Evolutionary conservation across 192 early-diverging fungal genomes (phyloP).

Genomic region (Coemansia sp.): DNA sequence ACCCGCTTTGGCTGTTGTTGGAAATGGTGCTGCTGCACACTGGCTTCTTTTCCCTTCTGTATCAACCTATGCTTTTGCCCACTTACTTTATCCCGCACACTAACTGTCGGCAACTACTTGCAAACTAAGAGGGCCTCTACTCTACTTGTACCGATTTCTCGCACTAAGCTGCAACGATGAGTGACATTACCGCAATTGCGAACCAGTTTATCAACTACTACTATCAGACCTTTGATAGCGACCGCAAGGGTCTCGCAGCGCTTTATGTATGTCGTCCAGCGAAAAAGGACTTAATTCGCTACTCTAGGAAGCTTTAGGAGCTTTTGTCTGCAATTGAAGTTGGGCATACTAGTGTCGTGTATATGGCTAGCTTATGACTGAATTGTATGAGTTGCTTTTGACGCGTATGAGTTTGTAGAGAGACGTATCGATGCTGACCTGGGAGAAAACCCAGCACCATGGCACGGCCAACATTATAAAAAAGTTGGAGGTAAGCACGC

Average conservation of each 20-base stretch:
- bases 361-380: slow-evolving; percentile 1
- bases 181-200: slow-evolving; percentile 51
- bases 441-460: slow-evolving; percentile 68
- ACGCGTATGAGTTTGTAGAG: slow-evolving; percentile 54
- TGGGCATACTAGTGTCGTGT: slow-evolving; percentile 1
- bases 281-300: neutral
- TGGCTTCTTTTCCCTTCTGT: neutral
- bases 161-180: slow-evolving; percentile 1
- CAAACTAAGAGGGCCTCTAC: neutral
- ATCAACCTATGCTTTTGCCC: neutral
- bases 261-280: slow-evolving; percentile 76
- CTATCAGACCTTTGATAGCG: slow-evolving; percentile 80
- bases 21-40: no score
- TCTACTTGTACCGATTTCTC: neutral
- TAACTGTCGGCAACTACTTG: neutral
- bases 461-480: slow-evolving; percentile 69
- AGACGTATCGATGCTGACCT: slow-evolving; percentile 79
- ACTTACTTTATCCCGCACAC: neutral
- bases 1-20: no score
- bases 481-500: slow-evolving; percentile 65
- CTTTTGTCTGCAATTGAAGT: neutral
- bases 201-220: slow-evolving; percentile 81
- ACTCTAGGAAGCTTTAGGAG: neutral
- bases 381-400: neutral
- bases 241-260: slow-evolving; percentile 61